These are phyloP conservation scores for Aspergillus novofumigatus DNA, from an alignment of 2,329 filamentous ascomycete genomes.

Conservation along the genomic window DNA sequence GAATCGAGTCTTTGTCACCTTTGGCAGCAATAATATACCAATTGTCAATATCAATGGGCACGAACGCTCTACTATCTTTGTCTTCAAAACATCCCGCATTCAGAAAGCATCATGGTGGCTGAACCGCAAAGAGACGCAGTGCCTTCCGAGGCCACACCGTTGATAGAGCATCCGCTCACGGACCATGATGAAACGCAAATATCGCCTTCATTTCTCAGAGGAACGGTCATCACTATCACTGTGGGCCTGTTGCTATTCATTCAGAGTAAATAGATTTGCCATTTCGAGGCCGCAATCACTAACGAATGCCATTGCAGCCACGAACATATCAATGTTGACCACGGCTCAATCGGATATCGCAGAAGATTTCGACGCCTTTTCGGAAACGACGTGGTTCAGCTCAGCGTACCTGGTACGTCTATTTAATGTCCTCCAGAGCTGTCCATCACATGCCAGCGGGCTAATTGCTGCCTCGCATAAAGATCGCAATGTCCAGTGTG, in stretches of 20 bases:
- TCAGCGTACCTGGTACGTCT: conserved; percentile 63
- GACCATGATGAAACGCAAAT: not conserved
- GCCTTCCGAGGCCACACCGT: conserved; percentile 14
- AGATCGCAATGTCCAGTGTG: conserved; percentile 55
- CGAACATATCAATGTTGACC: conserved; percentile 76
- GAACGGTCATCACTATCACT: conserved; percentile 8
- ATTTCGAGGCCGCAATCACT: not conserved
- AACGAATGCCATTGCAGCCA: conserved; percentile 34
- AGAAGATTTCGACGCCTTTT: conserved; percentile 68
- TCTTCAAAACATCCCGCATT: not conserved
- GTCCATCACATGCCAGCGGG: not conserved
- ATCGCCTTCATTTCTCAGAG: conserved; percentile 8
- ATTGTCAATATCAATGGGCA: not conserved
- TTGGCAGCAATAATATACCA: not conserved
- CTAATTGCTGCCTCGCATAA: conserved; percentile 25
- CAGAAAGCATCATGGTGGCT: conserved; percentile 4
- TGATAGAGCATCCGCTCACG: conserved; percentile 4
- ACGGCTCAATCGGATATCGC: conserved; percentile 77
- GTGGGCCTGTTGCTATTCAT: conserved; percentile 17
- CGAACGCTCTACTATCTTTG: not conserved
- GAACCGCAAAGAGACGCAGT: conserved; percentile 2
- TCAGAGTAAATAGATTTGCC: conserved; percentile 8
- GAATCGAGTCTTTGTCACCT: not conserved
- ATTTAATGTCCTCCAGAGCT: not conserved
- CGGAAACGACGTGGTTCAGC: conserved; percentile 74